Evolutionary conservation across 306 rosid genomes (phyloP).

Genomic region (Cucumis sativus): Cucumber_9930_V3 NC_026657.2:8795501-8796000

Average conservation of each 20-base stretch:
- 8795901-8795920: not conserved
- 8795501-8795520: too few relatives aligned
- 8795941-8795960: not conserved
- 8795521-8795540: too few relatives aligned
- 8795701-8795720: conserved; percentile 9
- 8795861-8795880: not conserved
- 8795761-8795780: not conserved
- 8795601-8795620: not conserved
- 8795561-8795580: not conserved
- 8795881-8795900: not conserved
- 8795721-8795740: conserved; percentile 4
- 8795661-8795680: conserved; percentile 8
- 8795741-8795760: conserved; percentile 1
- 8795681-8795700: conserved; percentile 17
- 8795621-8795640: conserved; percentile 21
- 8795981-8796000: conserved; percentile 27
- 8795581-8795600: not conserved
- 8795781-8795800: not conserved
- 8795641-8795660: conserved; percentile 45
- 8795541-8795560: too few relatives aligned
- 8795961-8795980: conserved; percentile 9
- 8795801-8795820: not conserved
- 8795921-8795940: conserved; percentile 3
- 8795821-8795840: not conserved
- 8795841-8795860: not conserved